phyloP scores from a whole-genome alignment of 257 asterid genomes.

The Nicotiana tomentosiformis region DNA sequence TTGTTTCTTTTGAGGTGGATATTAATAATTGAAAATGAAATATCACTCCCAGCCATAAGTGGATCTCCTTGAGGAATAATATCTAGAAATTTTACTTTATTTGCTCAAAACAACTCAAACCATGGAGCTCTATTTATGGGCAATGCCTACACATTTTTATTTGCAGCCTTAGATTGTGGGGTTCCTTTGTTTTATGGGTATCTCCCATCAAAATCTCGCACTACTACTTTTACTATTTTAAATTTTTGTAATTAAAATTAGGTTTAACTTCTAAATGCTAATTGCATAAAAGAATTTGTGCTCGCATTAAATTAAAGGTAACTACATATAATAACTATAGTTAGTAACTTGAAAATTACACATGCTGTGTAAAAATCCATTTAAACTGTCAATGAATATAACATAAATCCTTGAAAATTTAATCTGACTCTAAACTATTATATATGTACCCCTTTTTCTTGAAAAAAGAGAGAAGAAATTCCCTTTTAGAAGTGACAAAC shows the following conservation, averaged over 20 bases:
- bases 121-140: not conserved
- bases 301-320: not conserved
- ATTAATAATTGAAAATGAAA: conserved; percentile 3
- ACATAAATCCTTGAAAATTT: no score
- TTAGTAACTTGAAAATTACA: not conserved
- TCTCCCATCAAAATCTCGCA: not conserved
- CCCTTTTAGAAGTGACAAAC: not conserved
- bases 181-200: not conserved
- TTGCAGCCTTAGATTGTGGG: conserved; percentile 15
- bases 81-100: conserved; percentile 5
- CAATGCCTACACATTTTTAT: conserved; percentile 4
- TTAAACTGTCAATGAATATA: no score
- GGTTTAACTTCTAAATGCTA: not conserved
- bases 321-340: not conserved
- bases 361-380: not conserved
- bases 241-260: not conserved
- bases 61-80: conserved; percentile 2
- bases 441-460: not conserved
- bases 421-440: not conserved
- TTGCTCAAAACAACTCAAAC: conserved; percentile 9
- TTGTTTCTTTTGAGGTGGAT: conserved; percentile 10
- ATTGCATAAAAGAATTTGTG: not conserved
- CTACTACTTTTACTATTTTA: no score
- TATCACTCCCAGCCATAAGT: not conserved
- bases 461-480: not conserved